Evolutionary conservation across 805 yeast genomes (phyloP).

Genomic region (Barnettozyma salicaria): DNA sequence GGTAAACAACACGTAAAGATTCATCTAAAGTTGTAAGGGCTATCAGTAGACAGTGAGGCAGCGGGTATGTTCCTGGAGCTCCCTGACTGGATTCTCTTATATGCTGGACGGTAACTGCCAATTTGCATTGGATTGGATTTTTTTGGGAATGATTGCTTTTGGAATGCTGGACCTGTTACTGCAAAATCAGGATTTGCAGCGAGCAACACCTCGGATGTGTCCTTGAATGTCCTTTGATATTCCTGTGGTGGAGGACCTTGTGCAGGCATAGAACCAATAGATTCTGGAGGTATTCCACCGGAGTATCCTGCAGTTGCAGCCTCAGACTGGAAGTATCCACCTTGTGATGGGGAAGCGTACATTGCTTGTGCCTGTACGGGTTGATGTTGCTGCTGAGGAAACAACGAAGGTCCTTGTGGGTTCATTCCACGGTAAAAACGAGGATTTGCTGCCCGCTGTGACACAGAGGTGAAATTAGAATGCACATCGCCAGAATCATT

Average conservation of each 20-base stretch:
- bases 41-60: conserved; percentile 35
- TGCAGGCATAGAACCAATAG: no score
- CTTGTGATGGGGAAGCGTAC: conserved; percentile 11
- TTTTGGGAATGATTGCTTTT: conserved; percentile 5
- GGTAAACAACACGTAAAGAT: no score
- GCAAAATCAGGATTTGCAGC: conserved; percentile 46
- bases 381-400: conserved; percentile 15
- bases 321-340: conserved; percentile 1
- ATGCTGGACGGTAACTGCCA: conserved; percentile 34
- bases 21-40: conserved; percentile 40
- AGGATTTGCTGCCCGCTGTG: conserved; percentile 71
- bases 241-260: no score
- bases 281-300: neutral
- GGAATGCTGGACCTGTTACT: conserved; percentile 22
- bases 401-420: conserved; percentile 22
- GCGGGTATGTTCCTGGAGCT: conserved; percentile 33
- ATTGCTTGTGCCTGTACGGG: conserved; percentile 5
- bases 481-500: conserved; percentile 26
- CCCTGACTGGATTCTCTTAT: conserved; percentile 29
- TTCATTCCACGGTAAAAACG: conserved; percentile 37
- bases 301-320: conserved; percentile 1
- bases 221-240: conserved; percentile 7
- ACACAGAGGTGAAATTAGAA: conserved; percentile 73
- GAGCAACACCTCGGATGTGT: conserved; percentile 38
- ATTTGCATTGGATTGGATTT: conserved; percentile 12